phyloP scores from a whole-genome alignment of 2,329 filamentous ascomycete genomes.

The Huntiella moniliformis region DNA sequence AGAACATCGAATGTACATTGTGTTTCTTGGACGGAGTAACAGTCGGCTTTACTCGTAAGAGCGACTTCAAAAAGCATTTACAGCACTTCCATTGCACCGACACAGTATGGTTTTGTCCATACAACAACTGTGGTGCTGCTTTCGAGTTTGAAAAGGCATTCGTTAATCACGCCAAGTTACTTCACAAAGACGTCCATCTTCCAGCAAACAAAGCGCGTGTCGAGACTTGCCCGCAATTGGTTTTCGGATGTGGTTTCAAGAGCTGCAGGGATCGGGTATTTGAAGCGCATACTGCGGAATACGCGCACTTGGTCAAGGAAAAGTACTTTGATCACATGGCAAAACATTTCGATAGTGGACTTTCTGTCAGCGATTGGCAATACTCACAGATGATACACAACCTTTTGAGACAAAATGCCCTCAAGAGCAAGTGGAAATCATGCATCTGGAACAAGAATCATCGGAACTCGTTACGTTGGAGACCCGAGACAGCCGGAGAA shows the following conservation, averaged over 20 bases:
- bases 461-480: slow-evolving; percentile 23
- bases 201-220: slow-evolving; percentile 24
- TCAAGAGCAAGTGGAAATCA: slow-evolving; percentile 27
- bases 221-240: slow-evolving; percentile 25
- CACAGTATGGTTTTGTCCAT: slow-evolving; percentile 25
- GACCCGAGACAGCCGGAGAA: slow-evolving; percentile 23
- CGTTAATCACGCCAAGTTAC: slow-evolving; percentile 25
- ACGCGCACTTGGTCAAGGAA: slow-evolving; percentile 21
- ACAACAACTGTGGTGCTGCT: slow-evolving; percentile 23
- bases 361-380: slow-evolving; percentile 25
- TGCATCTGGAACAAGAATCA: slow-evolving; percentile 28
- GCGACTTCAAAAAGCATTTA: slow-evolving; percentile 30
- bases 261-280: slow-evolving; percentile 25
- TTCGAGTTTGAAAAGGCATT: slow-evolving; percentile 28
- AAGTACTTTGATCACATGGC: slow-evolving; percentile 29
- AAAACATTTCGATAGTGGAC: slow-evolving; percentile 27
- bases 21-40: slow-evolving; percentile 27
- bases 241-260: slow-evolving; percentile 26
- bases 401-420: slow-evolving; percentile 24
- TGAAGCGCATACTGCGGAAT: slow-evolving; percentile 21
- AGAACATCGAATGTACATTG: slow-evolving; percentile 23
- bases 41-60: slow-evolving; percentile 28
- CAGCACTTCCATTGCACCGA: slow-evolving; percentile 28
- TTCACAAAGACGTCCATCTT: slow-evolving; percentile 23
- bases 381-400: slow-evolving; percentile 26